Conservation (phyloP, 2,329 filamentous ascomycete genomes). For the Pleoardoris graminearum region DNA sequence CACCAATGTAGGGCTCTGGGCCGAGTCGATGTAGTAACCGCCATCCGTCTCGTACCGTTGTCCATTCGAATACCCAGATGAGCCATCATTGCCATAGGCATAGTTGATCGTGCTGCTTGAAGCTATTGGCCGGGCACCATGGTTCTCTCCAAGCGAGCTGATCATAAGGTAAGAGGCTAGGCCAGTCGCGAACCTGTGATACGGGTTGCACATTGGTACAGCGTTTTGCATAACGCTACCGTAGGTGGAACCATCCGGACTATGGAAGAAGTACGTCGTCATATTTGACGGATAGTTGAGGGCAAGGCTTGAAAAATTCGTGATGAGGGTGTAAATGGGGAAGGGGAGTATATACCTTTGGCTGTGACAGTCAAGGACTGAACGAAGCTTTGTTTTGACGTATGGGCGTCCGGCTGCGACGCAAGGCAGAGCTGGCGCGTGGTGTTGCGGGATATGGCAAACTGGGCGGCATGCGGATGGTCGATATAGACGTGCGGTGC, state of each 20-base stretch:
- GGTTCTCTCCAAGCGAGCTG: not conserved
- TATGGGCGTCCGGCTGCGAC: too few species aligned
- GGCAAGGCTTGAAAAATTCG: not conserved
- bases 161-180: not conserved
- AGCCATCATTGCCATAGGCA: not conserved
- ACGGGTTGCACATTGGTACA: not conserved
- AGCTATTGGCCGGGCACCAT: not conserved
- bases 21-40: not conserved
- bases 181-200: not conserved
- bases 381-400: too few species aligned
- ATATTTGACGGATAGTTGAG: not conserved
- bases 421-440: too few species aligned
- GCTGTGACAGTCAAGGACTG: too few species aligned
- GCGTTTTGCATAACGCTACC: not conserved
- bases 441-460: too few species aligned
- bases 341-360: too few species aligned
- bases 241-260: not conserved
- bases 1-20: not conserved
- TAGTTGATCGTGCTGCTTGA: not conserved
- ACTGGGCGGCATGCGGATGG: too few species aligned
- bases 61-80: not conserved
- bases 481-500: not conserved
- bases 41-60: not conserved
- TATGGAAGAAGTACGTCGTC: conserved; percentile 3
- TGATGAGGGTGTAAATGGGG: too few species aligned